A percentile compares a stretch with the other conserved stretches of the same genome.
Conservation (phyloP, 1,284 basidiomycete genomes). For the Puccinia horiana region DNA sequence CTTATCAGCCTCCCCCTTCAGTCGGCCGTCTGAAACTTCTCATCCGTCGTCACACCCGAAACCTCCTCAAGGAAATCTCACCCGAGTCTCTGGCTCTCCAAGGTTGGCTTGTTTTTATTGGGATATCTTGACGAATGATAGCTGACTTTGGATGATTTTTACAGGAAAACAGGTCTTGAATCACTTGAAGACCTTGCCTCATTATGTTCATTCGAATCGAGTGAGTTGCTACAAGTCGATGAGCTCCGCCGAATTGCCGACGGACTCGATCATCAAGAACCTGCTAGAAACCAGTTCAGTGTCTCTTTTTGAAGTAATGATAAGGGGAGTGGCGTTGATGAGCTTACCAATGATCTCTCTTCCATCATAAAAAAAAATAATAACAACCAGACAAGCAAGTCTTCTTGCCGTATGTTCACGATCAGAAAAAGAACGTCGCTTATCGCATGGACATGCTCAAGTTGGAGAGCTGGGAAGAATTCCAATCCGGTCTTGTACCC, state of each 20-base stretch:
- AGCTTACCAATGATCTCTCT: too few relatives aligned
- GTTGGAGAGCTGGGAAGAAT: not conserved
- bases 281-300: conserved; percentile 12
- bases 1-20: not conserved
- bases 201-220: not conserved
- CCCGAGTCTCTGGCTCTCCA: not conserved
- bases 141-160: not conserved
- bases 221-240: conserved; percentile 26
- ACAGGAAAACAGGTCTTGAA: conserved; percentile 1
- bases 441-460: conserved; percentile 27
- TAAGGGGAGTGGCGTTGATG: not conserved
- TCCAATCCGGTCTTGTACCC: conserved; percentile 7
- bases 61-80: not conserved
- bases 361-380: too few relatives aligned
- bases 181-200: not conserved
- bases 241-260: conserved; percentile 21
- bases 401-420: conserved; percentile 5
- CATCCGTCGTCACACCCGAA: not conserved
- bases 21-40: not conserved
- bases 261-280: conserved; percentile 16
- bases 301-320: not conserved
- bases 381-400: conserved; percentile 8
- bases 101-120: not conserved
- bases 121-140: not conserved
- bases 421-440: not conserved